Evolutionary conservation across 768 basidiomycete genomes (phyloP).

Genomic region (Leccinum incarnatum): DNA sequence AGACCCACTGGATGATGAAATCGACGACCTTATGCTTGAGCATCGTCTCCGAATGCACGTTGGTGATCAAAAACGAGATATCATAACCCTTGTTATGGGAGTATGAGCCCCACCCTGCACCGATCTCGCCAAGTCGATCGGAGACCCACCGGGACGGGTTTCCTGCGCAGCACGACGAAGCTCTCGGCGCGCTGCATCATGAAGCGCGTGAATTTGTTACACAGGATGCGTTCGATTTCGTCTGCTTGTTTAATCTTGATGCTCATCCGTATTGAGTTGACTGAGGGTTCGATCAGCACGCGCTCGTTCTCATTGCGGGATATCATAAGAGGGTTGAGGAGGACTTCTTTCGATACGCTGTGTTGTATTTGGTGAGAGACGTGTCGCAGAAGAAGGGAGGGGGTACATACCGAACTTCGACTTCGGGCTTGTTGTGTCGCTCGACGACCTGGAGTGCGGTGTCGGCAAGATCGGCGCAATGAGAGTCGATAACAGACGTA

Average conservation of each 20-base stretch:
- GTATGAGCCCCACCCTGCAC: conserved; percentile 1
- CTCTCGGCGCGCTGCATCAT: conserved; percentile 99
- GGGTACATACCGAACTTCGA: conserved; percentile 72
- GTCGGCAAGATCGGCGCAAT: conserved; percentile 5
- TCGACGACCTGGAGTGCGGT: conserved; percentile 72
- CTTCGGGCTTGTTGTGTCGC: conserved; percentile 95
- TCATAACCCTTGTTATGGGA: conserved; percentile 79
- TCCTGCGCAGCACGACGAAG: conserved; percentile 93
- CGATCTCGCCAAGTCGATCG: conserved; percentile 13
- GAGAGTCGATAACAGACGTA: background rate
- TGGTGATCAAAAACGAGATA: conserved; percentile 97
- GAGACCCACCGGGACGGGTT: conserved; percentile 75
- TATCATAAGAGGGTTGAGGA: conserved; percentile 90
- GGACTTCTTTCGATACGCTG: conserved; percentile 90
- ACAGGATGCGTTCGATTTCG: conserved; percentile 95
- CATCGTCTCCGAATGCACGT: conserved; percentile 97
- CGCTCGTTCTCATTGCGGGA: conserved; percentile 97
- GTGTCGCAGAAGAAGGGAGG: background rate
- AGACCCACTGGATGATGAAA: conserved; percentile 93
- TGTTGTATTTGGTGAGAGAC: conserved; percentile 3
- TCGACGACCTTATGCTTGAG: conserved; percentile 99
- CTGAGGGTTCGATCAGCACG: conserved; percentile 93
- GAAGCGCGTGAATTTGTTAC: conserved; percentile 97
- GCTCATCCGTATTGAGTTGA: conserved; percentile 95
- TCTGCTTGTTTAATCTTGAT: conserved; percentile 99